Conservation (phyloP, 176 grass and related monocot genomes). For the Musa itinerans region DNA sequence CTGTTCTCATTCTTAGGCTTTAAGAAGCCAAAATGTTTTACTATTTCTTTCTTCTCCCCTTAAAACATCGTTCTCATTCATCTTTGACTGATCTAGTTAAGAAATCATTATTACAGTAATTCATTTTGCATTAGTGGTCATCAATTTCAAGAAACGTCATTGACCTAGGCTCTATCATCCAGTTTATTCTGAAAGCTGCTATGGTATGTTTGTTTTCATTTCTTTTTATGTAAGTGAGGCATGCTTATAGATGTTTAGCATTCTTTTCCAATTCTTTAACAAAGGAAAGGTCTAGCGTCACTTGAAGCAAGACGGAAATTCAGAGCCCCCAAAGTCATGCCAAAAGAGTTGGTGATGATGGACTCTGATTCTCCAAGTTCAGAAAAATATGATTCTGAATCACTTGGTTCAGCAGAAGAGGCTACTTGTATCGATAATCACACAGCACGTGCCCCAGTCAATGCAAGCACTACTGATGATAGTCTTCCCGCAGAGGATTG, state of each 20-base stretch:
- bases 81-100: no score
- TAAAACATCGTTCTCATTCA: no score
- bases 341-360: slow-evolving; percentile 34
- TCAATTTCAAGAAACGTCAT: no score
- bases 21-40: no score
- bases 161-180: no score
- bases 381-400: slow-evolving; percentile 35
- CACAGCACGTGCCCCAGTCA: neutral
- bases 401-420: slow-evolving; percentile 51
- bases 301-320: slow-evolving; percentile 91
- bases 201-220: no score
- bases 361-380: slow-evolving; percentile 32
- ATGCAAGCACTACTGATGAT: slow-evolving; percentile 19
- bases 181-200: no score
- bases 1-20: no score
- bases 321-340: slow-evolving; percentile 64
- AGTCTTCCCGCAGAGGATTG: slow-evolving; percentile 30
- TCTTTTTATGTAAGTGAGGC: no score
- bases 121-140: no score
- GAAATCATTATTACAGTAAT: no score
- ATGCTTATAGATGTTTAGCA: neutral
- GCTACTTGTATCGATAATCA: slow-evolving; percentile 15
- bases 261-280: slow-evolving; percentile 46
- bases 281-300: slow-evolving; percentile 65
- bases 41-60: no score